These are phyloP conservation scores for Apiosordaria backusii DNA, from an alignment of 495 filamentous ascomycete genomes.

Conservation along the genomic window DNA sequence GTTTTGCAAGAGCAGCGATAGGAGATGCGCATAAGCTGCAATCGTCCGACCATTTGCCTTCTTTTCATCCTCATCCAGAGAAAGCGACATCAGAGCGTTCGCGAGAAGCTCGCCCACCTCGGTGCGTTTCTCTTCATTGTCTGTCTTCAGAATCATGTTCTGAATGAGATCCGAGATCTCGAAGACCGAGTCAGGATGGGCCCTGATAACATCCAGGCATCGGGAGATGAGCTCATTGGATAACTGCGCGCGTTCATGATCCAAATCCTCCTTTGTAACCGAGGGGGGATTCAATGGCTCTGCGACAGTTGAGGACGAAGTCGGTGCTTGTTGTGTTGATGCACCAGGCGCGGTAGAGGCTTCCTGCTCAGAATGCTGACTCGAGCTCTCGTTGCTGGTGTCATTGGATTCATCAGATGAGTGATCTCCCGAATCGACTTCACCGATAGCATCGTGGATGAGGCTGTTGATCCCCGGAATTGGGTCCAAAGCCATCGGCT, in stretches of 20 bases:
- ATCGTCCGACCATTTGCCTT: constrained; percentile 58
- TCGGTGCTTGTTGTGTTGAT: constrained; percentile 8
- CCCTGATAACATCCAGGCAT: constrained; percentile 82
- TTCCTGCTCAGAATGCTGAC: constrained; percentile 17
- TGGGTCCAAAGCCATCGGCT: constrained; percentile 33
- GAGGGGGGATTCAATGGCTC: constrained; percentile 2
- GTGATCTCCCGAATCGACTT: constrained; percentile 21
- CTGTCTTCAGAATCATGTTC: constrained; percentile 66
- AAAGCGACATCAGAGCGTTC: constrained; percentile 81
- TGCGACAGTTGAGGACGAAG: constrained; percentile 9
- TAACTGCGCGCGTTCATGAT: constrained; percentile 68
- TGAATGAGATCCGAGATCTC: constrained; percentile 84
- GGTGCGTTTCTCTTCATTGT: constrained; percentile 58
- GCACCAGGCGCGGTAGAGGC: background rate
- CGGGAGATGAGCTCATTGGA: constrained; percentile 79
- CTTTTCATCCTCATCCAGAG: constrained; percentile 73
- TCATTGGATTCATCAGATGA: constrained; percentile 27
- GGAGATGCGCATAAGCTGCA: constrained; percentile 86
- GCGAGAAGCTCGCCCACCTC: constrained; percentile 81
- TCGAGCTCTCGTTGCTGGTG: constrained; percentile 20
- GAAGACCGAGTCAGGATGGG: constrained; percentile 84
- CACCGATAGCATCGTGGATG: constrained; percentile 19
- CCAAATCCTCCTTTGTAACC: constrained; percentile 75
- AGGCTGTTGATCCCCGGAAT: constrained; percentile 15
- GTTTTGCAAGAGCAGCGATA: constrained; percentile 83